A percentile compares a stretch with the other conserved stretches of the same genome.
Evolutionary conservation across 1,284 basidiomycete genomes (phyloP).

Genomic region (Leccinum laetum): DNA sequence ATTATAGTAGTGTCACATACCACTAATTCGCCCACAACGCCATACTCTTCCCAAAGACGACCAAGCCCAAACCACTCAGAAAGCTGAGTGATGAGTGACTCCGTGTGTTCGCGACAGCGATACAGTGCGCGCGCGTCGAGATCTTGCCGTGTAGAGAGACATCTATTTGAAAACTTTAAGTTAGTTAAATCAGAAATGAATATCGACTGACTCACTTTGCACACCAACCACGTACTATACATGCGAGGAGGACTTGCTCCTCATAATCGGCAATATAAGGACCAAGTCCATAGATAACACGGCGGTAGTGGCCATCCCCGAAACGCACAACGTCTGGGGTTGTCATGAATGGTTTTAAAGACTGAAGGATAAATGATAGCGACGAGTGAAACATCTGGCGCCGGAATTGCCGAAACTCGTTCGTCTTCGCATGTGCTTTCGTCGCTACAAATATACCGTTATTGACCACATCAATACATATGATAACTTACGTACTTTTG

Average conservation of each 20-base stretch:
- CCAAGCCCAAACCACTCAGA: neutral
- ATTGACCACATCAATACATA: neutral
- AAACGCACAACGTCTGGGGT: neutral
- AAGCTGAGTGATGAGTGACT: neutral
- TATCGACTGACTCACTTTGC: neutral
- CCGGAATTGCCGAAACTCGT: neutral
- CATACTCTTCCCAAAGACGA: slow-evolving; percentile 4
- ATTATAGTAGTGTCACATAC: neutral
- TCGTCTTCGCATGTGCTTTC: neutral
- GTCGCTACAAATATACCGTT: neutral
- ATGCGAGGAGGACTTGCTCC: slow-evolving; percentile 5
- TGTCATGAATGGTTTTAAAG: neutral
- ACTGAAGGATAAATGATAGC: neutral
- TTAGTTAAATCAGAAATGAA: neutral
- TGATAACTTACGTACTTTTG: slow-evolving; percentile 28
- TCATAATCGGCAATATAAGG: slow-evolving; percentile 14
- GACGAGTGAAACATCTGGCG: neutral
- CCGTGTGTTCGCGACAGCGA: neutral
- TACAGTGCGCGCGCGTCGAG: neutral
- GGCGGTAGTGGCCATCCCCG: neutral
- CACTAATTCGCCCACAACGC: neutral
- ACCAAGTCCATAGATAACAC: neutral
- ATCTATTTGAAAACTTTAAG: neutral
- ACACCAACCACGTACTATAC: slow-evolving; percentile 5
- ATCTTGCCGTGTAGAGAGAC: neutral